Evolutionary conservation across 192 early-diverging fungal genomes (phyloP).

Genomic region (Chytriomyces confervae): DNA sequence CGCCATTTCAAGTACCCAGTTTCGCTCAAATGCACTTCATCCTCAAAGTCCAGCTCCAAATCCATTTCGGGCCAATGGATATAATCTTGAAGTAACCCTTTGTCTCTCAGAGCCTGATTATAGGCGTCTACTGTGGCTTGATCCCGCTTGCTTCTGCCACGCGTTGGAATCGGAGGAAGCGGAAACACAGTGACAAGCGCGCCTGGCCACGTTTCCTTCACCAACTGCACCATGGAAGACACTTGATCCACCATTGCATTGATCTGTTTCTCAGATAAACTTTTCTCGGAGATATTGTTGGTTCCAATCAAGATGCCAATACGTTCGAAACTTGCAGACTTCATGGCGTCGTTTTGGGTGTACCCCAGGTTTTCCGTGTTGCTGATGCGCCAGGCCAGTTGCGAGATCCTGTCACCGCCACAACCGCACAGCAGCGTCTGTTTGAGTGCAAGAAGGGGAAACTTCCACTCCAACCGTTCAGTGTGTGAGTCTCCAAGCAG

Average conservation of each 20-base stretch:
- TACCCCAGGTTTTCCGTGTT: constrained; percentile 21
- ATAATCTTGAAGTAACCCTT: background rate
- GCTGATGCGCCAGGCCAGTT: constrained; percentile 26
- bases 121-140: constrained; percentile 9
- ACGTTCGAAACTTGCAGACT: background rate
- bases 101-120: constrained; percentile 1
- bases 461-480: constrained; percentile 29
- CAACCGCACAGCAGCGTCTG: constrained; percentile 33
- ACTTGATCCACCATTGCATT: constrained; percentile 9
- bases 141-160: constrained; percentile 3
- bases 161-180: constrained; percentile 30
- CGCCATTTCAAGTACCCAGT: constrained; percentile 30
- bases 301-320: constrained; percentile 35
- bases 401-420: constrained; percentile 32
- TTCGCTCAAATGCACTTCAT: constrained; percentile 31
- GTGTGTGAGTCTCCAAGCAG: constrained; percentile 36
- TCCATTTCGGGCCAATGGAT: constrained; percentile 29
- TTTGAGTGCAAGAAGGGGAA: constrained; percentile 23
- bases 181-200: constrained; percentile 29
- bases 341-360: constrained; percentile 16
- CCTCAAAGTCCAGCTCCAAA: constrained; percentile 34
- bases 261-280: constrained; percentile 10
- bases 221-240: background rate
- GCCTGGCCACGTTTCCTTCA: constrained; percentile 20
- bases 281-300: constrained; percentile 12